Evolutionary conservation across 2,329 filamentous ascomycete species (phyloP).

Genomic region (Claviceps citrina): DNA sequence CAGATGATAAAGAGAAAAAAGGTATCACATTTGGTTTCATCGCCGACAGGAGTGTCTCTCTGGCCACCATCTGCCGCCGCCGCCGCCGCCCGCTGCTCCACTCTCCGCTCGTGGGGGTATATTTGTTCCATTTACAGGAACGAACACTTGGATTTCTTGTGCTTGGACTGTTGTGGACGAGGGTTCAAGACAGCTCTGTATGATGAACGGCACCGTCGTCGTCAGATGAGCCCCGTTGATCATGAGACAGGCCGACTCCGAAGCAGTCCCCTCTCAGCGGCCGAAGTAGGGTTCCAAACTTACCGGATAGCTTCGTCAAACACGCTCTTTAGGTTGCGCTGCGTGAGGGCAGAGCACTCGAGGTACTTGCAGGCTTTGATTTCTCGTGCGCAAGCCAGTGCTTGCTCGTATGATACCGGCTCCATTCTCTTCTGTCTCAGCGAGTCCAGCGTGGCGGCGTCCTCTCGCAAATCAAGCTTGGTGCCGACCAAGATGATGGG

Average conservation of each 20-base stretch:
- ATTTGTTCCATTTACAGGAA: conserved; percentile 40
- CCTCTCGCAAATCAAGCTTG: conserved; percentile 89
- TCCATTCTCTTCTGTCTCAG: conserved; percentile 89
- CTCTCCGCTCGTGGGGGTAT: background rate
- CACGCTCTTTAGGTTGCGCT: conserved; percentile 93
- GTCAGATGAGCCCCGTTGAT: too few relatives aligned
- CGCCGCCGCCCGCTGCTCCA: background rate
- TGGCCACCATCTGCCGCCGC: background rate
- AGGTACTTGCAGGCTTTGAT: conserved; percentile 95
- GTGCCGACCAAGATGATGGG: conserved; percentile 95
- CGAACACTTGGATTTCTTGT: conserved; percentile 52
- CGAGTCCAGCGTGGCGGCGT: conserved; percentile 64
- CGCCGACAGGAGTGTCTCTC: background rate
- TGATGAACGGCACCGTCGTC: too few relatives aligned
- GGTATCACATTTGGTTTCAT: conserved; percentile 4
- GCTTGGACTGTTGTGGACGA: conserved; percentile 38
- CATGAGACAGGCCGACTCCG: too few relatives aligned
- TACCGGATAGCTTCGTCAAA: conserved; percentile 98
- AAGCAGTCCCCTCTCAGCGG: too few relatives aligned
- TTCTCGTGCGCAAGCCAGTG: conserved; percentile 75
- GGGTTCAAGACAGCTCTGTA: conserved; percentile 57
- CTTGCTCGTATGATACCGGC: conserved; percentile 68
- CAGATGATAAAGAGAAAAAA: background rate
- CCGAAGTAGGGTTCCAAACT: conserved; percentile 20
- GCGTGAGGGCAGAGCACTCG: conserved; percentile 92